phyloP scores from a whole-genome alignment of 225 moss, liverwort and hornwort species.

The Sphagnum contortum region DNA sequence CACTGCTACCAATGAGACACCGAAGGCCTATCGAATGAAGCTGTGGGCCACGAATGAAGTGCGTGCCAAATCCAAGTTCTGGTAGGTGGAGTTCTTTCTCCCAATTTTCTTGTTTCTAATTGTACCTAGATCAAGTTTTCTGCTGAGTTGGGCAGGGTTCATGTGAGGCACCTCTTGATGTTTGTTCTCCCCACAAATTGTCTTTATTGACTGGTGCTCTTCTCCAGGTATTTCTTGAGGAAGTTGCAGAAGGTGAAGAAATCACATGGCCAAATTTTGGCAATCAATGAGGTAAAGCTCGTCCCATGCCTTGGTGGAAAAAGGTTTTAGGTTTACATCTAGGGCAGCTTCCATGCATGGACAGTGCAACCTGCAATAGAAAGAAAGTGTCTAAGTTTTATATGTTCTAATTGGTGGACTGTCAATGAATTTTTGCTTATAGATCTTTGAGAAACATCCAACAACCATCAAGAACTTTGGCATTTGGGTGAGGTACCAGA shows the following conservation, averaged over 20 bases:
- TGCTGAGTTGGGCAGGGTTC: too few relatives aligned
- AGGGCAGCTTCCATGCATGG: too few relatives aligned
- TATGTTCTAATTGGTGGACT: too few relatives aligned
- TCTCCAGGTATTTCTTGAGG: slow-evolving; percentile 66
- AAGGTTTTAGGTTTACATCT: too few relatives aligned
- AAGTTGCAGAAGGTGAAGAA: slow-evolving; percentile 96
- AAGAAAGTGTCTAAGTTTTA: too few relatives aligned
- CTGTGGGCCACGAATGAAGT: slow-evolving; percentile 78
- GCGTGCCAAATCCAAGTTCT: slow-evolving; percentile 77
- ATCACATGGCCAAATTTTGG: slow-evolving; percentile 82
- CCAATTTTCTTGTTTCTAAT: too few relatives aligned
- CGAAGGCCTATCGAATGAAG: slow-evolving; percentile 82
- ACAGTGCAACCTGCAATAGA: too few relatives aligned
- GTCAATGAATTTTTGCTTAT: too few relatives aligned
- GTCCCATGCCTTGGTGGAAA: too few relatives aligned
- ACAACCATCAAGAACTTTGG: slow-evolving; percentile 89
- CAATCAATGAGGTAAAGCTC: slow-evolving; percentile 66
- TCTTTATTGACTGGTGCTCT: neutral
- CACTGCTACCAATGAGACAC: slow-evolving; percentile 46
- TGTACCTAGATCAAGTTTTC: too few relatives aligned
- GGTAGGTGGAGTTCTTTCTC: slow-evolving; percentile 21
- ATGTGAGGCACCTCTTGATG: too few relatives aligned
- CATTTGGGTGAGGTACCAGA: slow-evolving; percentile 90
- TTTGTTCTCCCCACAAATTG: too few relatives aligned
- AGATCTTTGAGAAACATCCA: slow-evolving; percentile 92